Percentiles rank a stretch among this genome's conserved stretches.
phyloP scores from a whole-genome alignment of 805 yeast species.

The Ogataea pignaliae region DNA sequence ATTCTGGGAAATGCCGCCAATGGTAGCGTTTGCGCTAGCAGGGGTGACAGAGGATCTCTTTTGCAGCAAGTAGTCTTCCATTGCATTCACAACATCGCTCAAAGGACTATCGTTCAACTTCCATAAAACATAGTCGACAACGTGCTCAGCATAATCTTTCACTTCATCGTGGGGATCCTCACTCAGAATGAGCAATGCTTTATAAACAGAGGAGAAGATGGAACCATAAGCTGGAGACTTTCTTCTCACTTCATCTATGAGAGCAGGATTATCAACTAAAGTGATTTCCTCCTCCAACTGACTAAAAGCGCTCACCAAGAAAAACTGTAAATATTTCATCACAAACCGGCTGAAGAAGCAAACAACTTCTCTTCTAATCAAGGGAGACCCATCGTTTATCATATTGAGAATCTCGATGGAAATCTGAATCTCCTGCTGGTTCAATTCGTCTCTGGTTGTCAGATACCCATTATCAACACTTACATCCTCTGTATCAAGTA shows the following conservation, averaged over 20 bases:
- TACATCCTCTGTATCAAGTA: slow-evolving; percentile 42
- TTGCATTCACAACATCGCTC: slow-evolving; percentile 57
- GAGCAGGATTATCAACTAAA: slow-evolving; percentile 55
- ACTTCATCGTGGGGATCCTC: slow-evolving; percentile 89
- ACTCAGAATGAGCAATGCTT: slow-evolving; percentile 69
- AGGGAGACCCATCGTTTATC: slow-evolving; percentile 82
- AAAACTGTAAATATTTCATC: slow-evolving; percentile 62
- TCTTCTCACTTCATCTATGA: slow-evolving; percentile 59
- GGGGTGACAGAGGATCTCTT: slow-evolving; percentile 29
- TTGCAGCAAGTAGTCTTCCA: slow-evolving; percentile 60
- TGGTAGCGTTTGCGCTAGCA: not conserved
- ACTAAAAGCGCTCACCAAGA: slow-evolving; percentile 81
- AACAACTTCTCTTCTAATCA: slow-evolving; percentile 82
- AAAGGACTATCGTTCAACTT: slow-evolving; percentile 63
- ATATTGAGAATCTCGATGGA: slow-evolving; percentile 64
- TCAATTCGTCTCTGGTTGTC: slow-evolving; percentile 37
- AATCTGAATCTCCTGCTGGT: slow-evolving; percentile 63
- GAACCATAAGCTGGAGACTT: slow-evolving; percentile 83
- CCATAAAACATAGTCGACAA: slow-evolving; percentile 68
- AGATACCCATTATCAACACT: slow-evolving; percentile 24
- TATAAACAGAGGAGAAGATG: slow-evolving; percentile 82
- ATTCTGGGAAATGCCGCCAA: not conserved
- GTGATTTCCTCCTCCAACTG: slow-evolving; percentile 78
- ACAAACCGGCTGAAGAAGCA: slow-evolving; percentile 75
- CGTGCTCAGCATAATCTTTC: slow-evolving; percentile 61